These are phyloP conservation scores for Suillus plorans DNA, from an alignment of 768 basidiomycete genomes.

Conservation along the genomic window DNA sequence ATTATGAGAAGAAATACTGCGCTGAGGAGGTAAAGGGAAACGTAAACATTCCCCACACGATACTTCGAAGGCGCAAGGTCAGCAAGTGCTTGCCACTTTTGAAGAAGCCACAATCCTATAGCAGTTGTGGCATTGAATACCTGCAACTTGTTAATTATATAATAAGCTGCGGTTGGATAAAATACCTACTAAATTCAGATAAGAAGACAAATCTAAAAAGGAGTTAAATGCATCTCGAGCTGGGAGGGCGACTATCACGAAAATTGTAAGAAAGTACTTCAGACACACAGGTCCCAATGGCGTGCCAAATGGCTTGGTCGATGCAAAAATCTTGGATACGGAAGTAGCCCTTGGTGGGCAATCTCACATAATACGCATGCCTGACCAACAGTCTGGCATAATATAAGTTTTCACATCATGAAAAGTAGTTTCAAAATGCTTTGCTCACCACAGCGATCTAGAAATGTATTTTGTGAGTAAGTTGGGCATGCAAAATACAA, in stretches of 20 bases:
- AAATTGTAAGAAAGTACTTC: constrained; percentile 37
- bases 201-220: constrained; percentile 38
- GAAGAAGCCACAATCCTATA: constrained; percentile 32
- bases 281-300: constrained; percentile 43
- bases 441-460: constrained; percentile 5
- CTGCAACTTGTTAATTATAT: constrained; percentile 5
- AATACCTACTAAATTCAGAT: constrained; percentile 36
- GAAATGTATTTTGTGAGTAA: not conserved
- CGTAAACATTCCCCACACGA: constrained; percentile 21
- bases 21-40: constrained; percentile 20
- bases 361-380: constrained; percentile 50
- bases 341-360: constrained; percentile 53
- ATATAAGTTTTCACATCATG: not conserved
- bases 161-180: constrained; percentile 8
- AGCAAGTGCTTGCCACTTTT: constrained; percentile 22
- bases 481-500: constrained; percentile 5
- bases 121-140: constrained; percentile 29
- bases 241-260: constrained; percentile 44
- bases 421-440: not conserved
- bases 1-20: constrained; percentile 32
- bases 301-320: constrained; percentile 48
- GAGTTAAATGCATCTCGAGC: constrained; percentile 45
- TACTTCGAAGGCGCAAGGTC: constrained; percentile 21
- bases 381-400: constrained; percentile 36
- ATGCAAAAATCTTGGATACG: constrained; percentile 48